Conservation (phyloP, 164 flowering plant genomes). For the Liriodendron chinense region DNA sequence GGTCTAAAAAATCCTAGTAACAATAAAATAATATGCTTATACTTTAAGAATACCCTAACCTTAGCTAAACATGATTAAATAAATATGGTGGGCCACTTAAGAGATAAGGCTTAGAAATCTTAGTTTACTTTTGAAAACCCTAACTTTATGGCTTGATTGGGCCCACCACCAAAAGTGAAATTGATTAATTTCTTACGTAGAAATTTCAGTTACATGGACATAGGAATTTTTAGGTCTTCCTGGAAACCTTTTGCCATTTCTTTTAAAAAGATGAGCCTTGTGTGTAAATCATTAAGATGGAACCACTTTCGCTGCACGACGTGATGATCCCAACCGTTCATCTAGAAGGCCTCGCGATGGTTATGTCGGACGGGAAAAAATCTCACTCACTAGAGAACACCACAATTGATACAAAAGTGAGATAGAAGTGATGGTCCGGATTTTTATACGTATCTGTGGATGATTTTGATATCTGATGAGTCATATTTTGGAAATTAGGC, state of each 20-base stretch:
- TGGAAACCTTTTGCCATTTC: conserved; percentile 18
- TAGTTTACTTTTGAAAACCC: conserved; percentile 35
- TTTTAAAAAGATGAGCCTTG: conserved; percentile 34
- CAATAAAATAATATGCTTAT: conserved; percentile 2
- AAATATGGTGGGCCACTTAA: conserved; percentile 11
- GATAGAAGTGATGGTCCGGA: too few relatives aligned
- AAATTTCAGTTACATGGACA: conserved; percentile 23
- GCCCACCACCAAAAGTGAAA: conserved; percentile 5
- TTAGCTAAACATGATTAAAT: not conserved
- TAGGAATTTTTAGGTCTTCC: conserved; percentile 21
- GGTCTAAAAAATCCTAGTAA: not conserved
- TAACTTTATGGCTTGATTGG: conserved; percentile 28
- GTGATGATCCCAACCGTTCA: not conserved
- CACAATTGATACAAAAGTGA: not conserved
- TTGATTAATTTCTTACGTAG: conserved; percentile 20
- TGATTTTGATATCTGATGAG: not conserved
- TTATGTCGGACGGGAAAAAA: not conserved
- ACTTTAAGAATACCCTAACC: conserved; percentile 5
- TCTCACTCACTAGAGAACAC: not conserved
- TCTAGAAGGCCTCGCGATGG: not conserved
- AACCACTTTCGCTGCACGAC: not conserved
- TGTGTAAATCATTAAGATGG: conserved; percentile 25
- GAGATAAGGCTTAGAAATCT: conserved; percentile 19
- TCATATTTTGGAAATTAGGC: not conserved
- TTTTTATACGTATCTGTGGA: not conserved